phyloP scores from a whole-genome alignment of 1,284 basidiomycete genomes.

The Ceratobasidium sp. region DNA sequence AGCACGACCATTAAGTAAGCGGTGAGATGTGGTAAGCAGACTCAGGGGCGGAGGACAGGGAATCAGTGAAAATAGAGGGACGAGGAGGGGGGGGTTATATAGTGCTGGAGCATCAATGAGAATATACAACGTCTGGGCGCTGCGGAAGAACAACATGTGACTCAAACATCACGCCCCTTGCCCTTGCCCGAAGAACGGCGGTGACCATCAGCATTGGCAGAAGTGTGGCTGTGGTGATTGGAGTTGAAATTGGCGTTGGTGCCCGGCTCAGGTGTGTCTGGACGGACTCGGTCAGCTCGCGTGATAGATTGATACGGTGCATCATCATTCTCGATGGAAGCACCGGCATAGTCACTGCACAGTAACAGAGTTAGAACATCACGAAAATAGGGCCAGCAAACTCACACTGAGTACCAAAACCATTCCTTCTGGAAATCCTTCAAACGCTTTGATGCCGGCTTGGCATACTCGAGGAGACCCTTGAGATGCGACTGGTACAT shows the following conservation, averaged over 20 bases:
- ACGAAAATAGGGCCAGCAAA: background rate
- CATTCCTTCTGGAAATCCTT: background rate
- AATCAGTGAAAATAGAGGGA: no score
- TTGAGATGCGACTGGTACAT: constrained; percentile 1
- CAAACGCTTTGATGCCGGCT: background rate
- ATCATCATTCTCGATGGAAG: background rate
- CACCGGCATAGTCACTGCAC: background rate
- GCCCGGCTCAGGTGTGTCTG: constrained; percentile 8
- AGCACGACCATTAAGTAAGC: no score
- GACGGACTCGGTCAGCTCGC: constrained; percentile 1
- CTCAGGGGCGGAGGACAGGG: no score
- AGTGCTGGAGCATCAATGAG: no score
- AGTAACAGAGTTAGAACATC: background rate
- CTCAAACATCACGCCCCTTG: background rate
- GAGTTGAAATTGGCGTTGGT: no score
- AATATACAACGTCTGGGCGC: background rate
- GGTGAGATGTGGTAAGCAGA: no score
- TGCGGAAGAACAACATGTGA: background rate
- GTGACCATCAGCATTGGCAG: background rate
- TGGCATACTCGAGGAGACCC: background rate
- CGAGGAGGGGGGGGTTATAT: no score
- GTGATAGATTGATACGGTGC: constrained; percentile 6
- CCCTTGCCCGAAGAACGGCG: background rate
- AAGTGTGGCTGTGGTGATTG: no score
- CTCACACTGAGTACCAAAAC: constrained; percentile 11